These are phyloP conservation scores for Ceratobasidium sp. DNA, from an alignment of 1,284 basidiomycete genomes.

Conservation along the genomic window DNA sequence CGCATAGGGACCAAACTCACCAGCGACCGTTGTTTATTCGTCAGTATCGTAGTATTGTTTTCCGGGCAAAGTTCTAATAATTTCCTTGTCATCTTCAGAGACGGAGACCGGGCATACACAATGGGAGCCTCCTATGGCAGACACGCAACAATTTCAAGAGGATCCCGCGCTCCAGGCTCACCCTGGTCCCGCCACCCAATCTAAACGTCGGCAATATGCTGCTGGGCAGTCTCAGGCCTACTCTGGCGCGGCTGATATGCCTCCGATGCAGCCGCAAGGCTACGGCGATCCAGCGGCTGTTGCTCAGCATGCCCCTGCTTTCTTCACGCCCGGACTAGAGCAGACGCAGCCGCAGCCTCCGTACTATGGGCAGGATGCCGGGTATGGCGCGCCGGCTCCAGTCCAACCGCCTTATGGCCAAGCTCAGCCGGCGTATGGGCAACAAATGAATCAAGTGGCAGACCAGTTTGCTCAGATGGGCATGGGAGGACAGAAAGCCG, in stretches of 20 bases:
- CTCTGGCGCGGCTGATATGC: constrained; percentile 63
- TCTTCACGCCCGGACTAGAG: constrained; percentile 82
- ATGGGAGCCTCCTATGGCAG: constrained; percentile 68
- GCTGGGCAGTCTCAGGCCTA: constrained; percentile 89
- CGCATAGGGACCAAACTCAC: constrained; percentile 78
- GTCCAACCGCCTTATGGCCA: constrained; percentile 60
- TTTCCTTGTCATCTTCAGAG: constrained; percentile 55
- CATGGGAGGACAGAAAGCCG: constrained; percentile 70
- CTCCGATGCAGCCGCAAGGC: constrained; percentile 48
- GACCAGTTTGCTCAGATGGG: constrained; percentile 92
- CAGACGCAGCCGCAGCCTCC: constrained; percentile 60
- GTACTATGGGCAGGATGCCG: constrained; percentile 57
- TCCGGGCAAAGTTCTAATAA: neutral
- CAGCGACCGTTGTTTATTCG: constrained; percentile 88
- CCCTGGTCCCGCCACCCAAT: constrained; percentile 51
- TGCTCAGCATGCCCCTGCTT: constrained; percentile 52
- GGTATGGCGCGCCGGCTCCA: constrained; percentile 57
- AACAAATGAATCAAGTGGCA: constrained; percentile 69
- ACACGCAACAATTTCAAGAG: constrained; percentile 49
- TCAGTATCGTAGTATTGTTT: constrained; percentile 55
- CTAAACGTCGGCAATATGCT: constrained; percentile 89
- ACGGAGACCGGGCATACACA: constrained; percentile 68
- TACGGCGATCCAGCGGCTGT: constrained; percentile 44
- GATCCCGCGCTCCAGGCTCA: constrained; percentile 47
- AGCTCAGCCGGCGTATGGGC: constrained; percentile 37